A percentile compares a stretch with the other conserved stretches of the same genome.
Conservation (phyloP, 169 alveolate species). For the Pseudocohnilembus persalinus region DNA sequence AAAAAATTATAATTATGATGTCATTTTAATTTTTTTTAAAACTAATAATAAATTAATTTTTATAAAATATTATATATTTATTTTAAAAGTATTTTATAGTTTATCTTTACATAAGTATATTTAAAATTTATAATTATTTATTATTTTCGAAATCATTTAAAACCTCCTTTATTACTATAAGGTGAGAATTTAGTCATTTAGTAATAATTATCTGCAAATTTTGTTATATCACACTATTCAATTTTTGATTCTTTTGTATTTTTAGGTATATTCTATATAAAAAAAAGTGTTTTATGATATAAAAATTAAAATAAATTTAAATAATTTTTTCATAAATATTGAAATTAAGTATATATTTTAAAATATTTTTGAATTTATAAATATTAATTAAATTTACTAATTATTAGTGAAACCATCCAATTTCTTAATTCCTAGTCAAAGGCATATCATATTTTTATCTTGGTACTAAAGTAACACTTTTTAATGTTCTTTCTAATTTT, state of each 20-base stretch:
- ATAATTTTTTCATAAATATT: constrained; percentile 4
- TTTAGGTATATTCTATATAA: background rate
- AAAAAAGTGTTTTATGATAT: background rate
- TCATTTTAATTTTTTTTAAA: no score
- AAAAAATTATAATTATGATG: no score
- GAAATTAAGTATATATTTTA: background rate
- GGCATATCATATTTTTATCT: constrained; percentile 44
- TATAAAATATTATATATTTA: no score
- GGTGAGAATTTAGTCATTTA: constrained; percentile 44
- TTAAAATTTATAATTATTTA: no score
- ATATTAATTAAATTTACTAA: constrained; percentile 9
- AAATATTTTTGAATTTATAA: background rate
- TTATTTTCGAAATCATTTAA: background rate
- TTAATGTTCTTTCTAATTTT: constrained; percentile 41
- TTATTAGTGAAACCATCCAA: constrained; percentile 45
- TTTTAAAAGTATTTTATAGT: no score
- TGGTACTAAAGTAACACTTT: constrained; percentile 36
- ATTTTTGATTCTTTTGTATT: constrained; percentile 8
- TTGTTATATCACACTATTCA: constrained; percentile 40
- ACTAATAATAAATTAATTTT: no score
- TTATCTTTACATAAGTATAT: no score
- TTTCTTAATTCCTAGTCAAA: constrained; percentile 32
- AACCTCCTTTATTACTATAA: background rate
- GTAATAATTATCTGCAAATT: constrained; percentile 43
- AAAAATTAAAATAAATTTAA: constrained; percentile 13